A percentile compares a stretch with the other conserved stretches of the same genome.
These are phyloP conservation scores for Saturnispora ahearnii DNA, from an alignment of 805 yeast genomes.

Conservation along the genomic window DNA sequence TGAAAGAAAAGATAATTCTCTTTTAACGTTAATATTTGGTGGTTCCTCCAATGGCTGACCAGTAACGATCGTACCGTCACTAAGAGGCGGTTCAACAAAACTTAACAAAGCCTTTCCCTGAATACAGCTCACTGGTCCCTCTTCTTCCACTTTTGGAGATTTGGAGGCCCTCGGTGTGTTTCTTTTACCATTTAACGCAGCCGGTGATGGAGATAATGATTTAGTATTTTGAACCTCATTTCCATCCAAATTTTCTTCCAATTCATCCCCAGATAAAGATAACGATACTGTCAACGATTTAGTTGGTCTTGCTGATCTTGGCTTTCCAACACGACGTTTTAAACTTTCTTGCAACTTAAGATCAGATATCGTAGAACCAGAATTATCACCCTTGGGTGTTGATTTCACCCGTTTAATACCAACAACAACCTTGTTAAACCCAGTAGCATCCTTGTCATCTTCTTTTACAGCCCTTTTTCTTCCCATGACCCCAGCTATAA, in stretches of 20 bases:
- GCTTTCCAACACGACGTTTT: constrained; percentile 1
- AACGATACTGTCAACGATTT: not conserved
- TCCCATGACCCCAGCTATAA: not conserved
- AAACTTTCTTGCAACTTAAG: not conserved
- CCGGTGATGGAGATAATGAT: not conserved
- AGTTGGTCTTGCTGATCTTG: constrained; percentile 4
- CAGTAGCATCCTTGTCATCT: not conserved
- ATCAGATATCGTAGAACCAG: not conserved
- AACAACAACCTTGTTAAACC: not conserved
- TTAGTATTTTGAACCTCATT: not conserved
- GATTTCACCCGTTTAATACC: not conserved
- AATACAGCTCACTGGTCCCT: not conserved
- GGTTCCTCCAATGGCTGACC: constrained; percentile 66
- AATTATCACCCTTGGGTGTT: not conserved
- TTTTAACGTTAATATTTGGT: constrained; percentile 53
- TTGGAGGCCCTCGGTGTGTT: not conserved
- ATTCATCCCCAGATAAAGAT: constrained; percentile 4
- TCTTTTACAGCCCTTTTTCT: not conserved
- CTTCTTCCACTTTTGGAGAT: not conserved
- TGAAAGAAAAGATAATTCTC: constrained; percentile 31
- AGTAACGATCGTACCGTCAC: constrained; percentile 51
- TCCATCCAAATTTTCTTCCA: not conserved
- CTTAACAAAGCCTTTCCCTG: not conserved
- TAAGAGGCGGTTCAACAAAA: constrained; percentile 52
- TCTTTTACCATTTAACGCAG: not conserved